A percentile compares a stretch with the other conserved stretches of the same genome.
Conservation (phyloP, 345 rosid species). For the Euphorbia lathyris region DNA sequence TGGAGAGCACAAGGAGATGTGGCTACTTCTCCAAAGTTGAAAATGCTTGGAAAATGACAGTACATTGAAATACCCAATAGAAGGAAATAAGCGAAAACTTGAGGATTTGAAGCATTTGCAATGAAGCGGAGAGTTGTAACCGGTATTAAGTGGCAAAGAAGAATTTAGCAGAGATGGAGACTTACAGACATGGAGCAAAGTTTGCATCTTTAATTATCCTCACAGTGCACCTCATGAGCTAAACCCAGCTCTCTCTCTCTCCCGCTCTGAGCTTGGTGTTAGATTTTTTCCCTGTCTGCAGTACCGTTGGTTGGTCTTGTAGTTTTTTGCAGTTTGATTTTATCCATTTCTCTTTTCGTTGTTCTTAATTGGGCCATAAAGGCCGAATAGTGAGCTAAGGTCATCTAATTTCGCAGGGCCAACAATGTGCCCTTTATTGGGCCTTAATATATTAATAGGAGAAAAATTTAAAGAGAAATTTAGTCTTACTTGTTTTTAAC, state of each 20-base stretch:
- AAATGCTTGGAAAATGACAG: conserved; percentile 15
- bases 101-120: conserved; percentile 22
- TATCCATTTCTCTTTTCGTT: too few relatives aligned
- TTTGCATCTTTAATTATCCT: conserved; percentile 52
- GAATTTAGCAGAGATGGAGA: conserved; percentile 29
- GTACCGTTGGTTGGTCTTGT: too few relatives aligned
- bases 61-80: conserved; percentile 8
- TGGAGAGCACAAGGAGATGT: conserved; percentile 36
- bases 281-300: not conserved
- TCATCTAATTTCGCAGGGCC: not conserved
- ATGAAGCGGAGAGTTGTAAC: conserved; percentile 7
- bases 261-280: not conserved
- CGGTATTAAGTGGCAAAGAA: conserved; percentile 11
- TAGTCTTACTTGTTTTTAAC: too few relatives aligned
- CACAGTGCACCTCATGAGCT: conserved; percentile 19
- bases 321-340: too few relatives aligned
- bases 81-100: conserved; percentile 20
- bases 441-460: too few relatives aligned
- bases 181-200: conserved; percentile 48
- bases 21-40: conserved; percentile 26
- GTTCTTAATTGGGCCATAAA: not conserved
- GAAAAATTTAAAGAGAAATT: too few relatives aligned
- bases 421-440: not conserved
- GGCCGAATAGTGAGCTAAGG: not conserved
- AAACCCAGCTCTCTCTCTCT: not conserved